Evolutionary conservation across 176 grass and related monocot species (phyloP).

Genomic region (Triticum aestivum): IWGSC_CS_RefSeq_v2.1 NC_057807.1:93599488-93599987

Average conservation of each 20-base stretch:
- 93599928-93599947: neutral
- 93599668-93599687: conserved; percentile 12
- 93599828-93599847: neutral
- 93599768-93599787: neutral
- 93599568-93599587: conserved; percentile 5
- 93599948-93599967: neutral
- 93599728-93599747: neutral
- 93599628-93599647: neutral
- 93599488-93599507: neutral
- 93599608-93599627: neutral
- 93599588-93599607: neutral
- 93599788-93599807: neutral
- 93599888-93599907: conserved; percentile 13
- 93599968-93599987: neutral
- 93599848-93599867: neutral
- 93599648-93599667: neutral
- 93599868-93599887: neutral
- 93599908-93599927: neutral
- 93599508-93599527: neutral
- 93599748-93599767: neutral
- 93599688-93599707: neutral
- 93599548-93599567: neutral
- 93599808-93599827: neutral
- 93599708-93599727: neutral
- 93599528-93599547: neutral